These are phyloP conservation scores for Amylocystis lapponica DNA, from an alignment of 768 basidiomycete species.

Conservation along the genomic window DNA sequence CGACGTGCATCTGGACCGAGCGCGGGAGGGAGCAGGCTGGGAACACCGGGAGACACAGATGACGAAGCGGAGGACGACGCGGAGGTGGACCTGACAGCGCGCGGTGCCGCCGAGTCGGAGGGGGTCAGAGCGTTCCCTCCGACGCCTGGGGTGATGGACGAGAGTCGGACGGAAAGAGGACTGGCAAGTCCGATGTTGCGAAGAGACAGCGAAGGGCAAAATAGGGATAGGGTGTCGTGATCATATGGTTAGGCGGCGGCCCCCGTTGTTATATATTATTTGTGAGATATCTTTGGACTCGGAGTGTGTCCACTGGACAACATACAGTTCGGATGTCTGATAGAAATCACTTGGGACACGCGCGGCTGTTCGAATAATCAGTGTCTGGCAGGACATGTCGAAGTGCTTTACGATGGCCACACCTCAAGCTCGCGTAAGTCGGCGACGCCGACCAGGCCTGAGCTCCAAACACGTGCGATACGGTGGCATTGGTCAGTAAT, in stretches of 20 bases:
- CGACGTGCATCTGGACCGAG: conserved; percentile 35
- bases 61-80: conserved; percentile 32
- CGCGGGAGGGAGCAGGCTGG: conserved; percentile 19
- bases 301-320: no score
- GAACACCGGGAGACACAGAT: conserved; percentile 30
- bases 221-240: conserved; percentile 15
- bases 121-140: conserved; percentile 41
- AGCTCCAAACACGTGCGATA: no score
- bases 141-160: conserved; percentile 30
- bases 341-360: no score
- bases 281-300: no score
- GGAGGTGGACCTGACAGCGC: conserved; percentile 23
- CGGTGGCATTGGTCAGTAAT: no score
- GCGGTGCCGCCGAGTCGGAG: conserved; percentile 28
- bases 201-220: conserved; percentile 27
- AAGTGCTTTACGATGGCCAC: no score
- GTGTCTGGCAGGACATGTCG: no score
- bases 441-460: no score
- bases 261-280: conserved; percentile 9
- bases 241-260: neutral
- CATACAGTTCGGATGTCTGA: no score
- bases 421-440: no score
- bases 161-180: conserved; percentile 57
- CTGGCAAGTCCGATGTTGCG: conserved; percentile 59
- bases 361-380: no score